A percentile compares a stretch with the other conserved stretches of the same genome.
Evolutionary conservation across 805 yeast species (phyloP).

Genomic region (Yamadazyma tumulicola): DNA sequence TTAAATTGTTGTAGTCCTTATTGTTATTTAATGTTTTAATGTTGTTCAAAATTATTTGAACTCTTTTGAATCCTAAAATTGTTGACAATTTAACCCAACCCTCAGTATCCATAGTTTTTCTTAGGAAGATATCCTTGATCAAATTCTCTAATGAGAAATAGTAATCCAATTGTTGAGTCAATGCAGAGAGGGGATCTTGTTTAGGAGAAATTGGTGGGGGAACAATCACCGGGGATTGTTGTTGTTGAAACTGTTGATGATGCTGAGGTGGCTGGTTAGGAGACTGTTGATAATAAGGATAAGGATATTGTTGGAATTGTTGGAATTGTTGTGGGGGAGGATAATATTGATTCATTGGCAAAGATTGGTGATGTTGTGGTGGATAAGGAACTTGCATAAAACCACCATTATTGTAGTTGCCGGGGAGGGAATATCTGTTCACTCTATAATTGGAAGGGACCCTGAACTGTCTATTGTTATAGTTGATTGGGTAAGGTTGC

Average conservation of each 20-base stretch:
- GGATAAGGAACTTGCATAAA: conserved; percentile 11
- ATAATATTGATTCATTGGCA: conserved; percentile 12
- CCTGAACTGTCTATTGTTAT: conserved; percentile 12
- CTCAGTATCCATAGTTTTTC: conserved; percentile 72
- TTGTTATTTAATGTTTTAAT: conserved; percentile 26
- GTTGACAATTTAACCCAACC: conserved; percentile 68
- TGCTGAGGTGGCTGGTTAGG: conserved; percentile 11
- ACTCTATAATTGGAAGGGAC: conserved; percentile 9
- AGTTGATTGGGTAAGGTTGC: conserved; percentile 10
- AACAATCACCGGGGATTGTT: conserved; percentile 24
- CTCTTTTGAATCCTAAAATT: conserved; percentile 71
- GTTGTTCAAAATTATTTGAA: conserved; percentile 50
- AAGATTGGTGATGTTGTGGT: conserved; percentile 13
- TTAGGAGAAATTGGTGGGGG: conserved; percentile 48
- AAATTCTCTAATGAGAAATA: conserved; percentile 87
- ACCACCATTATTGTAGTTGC: conserved; percentile 7
- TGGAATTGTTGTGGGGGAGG: conserved; percentile 7
- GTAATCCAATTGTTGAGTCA: conserved; percentile 72
- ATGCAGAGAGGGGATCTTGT: conserved; percentile 44
- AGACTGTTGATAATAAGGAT: conserved; percentile 9
- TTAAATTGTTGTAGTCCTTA: conserved; percentile 22
- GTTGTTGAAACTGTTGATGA: conserved; percentile 8
- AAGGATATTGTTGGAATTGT: conserved; percentile 3
- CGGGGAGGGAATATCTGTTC: conserved; percentile 14
- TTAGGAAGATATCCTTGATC: conserved; percentile 76